Evolutionary conservation across 306 rosid species (phyloP), one percentile per base, ranked within the genome.

Genomic region (Quercus rubra): DNA sequence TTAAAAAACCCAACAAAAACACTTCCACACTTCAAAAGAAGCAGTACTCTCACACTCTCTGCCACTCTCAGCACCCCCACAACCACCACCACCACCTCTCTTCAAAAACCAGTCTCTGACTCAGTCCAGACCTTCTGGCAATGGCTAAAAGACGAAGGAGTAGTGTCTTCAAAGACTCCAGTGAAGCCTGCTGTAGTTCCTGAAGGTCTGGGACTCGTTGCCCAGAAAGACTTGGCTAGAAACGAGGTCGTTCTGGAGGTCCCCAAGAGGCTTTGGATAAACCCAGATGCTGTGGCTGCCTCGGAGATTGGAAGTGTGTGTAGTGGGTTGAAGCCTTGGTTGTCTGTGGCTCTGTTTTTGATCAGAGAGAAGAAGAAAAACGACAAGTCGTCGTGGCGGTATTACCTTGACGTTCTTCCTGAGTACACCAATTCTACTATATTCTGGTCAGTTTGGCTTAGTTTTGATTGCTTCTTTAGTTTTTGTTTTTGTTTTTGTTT

Each of bases 211-310:
- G 99, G 98, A 5, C 81, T 95, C 5, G 83, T 90, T 30, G 93
- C 99, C 3, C 82, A 75, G 78, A 86, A 77, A 58, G 91, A 95
- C 78, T 86, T 95, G 13, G 74, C 89, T 5, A 79, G 91, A 75
- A 92, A 92, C 84, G 93, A 92, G 76, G 98, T 92, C 55, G 93
- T 95, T 76, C 79, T 95, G 86, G 94, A 95, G 92, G 94, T 95
- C 0, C 99, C 99, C 1, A 92, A 90, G 87, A 89, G 97, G 79
- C 77, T 95, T 0, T 95, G 99, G 99, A 92, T 95, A 28, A 92
- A 92, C 83, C 99, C 98, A 2, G 99, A 92, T 78, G 91, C 97
- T 4, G 98, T 95, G 19, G 89, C 92, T 5, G 90, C 89, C 59
- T 92, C 99, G 4, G 98, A 92, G 76, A 90, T 95, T 76, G 98